phyloP scores from a whole-genome alignment of 2,329 filamentous ascomycete species.

The Coniella lustricola region DNA sequence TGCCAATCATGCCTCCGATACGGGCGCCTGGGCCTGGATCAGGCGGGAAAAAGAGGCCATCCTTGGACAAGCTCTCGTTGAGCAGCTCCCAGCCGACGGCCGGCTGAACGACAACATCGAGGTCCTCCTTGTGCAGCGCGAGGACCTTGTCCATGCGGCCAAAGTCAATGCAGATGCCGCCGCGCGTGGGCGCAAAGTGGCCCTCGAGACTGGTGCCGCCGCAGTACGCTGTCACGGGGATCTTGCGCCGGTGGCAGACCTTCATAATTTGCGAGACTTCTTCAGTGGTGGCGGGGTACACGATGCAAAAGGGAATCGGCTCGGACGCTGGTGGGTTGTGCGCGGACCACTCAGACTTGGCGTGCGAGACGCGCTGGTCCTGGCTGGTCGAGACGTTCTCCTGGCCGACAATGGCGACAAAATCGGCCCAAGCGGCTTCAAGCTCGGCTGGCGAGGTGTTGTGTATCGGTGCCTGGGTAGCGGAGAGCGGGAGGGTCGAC shows the following conservation, averaged over 20 bases:
- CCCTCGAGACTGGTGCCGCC: constrained; percentile 88
- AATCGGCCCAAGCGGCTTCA: constrained; percentile 64
- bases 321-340: constrained; percentile 4
- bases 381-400: constrained; percentile 57
- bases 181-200: constrained; percentile 75
- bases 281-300: constrained; percentile 53
- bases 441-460: constrained; percentile 56
- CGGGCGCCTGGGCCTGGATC: constrained; percentile 78
- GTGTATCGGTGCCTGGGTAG: constrained; percentile 45
- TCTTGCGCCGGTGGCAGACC: constrained; percentile 70
- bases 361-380: constrained; percentile 48
- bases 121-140: constrained; percentile 66
- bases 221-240: constrained; percentile 81
- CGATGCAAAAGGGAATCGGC: constrained; percentile 13
- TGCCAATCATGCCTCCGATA: constrained; percentile 76
- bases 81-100: constrained; percentile 73
- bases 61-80: constrained; percentile 61
- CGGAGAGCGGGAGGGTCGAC: constrained; percentile 54
- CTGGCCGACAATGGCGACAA: constrained; percentile 55
- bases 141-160: constrained; percentile 77
- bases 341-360: constrained; percentile 57
- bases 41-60: constrained; percentile 75
- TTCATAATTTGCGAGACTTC: constrained; percentile 86
- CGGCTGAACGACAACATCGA: constrained; percentile 68
- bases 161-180: constrained; percentile 83